phyloP scores from a whole-genome alignment of 2,329 filamentous ascomycete genomes.

The Nothopassalora personata region DNA sequence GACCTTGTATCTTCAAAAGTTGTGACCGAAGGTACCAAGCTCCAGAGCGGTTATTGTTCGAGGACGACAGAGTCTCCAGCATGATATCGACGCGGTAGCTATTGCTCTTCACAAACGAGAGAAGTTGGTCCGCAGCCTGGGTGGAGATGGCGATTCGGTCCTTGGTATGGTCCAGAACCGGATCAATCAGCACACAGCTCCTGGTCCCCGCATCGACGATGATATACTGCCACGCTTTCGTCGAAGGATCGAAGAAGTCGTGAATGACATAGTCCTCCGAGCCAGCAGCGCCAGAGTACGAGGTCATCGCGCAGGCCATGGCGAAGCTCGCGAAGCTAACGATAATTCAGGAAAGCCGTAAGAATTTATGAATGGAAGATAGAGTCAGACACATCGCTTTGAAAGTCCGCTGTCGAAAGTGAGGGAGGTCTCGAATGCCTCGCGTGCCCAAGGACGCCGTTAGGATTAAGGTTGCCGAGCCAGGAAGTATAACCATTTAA shows the following conservation, averaged over 20 bases:
- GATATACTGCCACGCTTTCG: background rate
- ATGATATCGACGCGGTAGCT: slow-evolving; percentile 1
- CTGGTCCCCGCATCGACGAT: background rate
- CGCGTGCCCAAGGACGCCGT: background rate
- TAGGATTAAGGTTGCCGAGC: background rate
- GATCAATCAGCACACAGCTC: background rate
- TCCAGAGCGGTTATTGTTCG: background rate
- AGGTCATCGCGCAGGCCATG: background rate
- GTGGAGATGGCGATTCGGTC: background rate
- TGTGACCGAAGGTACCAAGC: background rate
- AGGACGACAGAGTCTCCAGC: background rate
- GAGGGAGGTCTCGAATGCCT: background rate
- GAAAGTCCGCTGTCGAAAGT: background rate
- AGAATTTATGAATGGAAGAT: background rate
- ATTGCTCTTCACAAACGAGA: background rate
- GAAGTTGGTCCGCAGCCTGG: background rate
- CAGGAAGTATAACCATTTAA: background rate
- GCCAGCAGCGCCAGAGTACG: background rate
- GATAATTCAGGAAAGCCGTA: background rate
- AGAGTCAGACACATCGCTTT: background rate
- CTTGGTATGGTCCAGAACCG: background rate
- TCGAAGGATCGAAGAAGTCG: background rate
- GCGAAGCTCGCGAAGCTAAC: background rate
- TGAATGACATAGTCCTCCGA: background rate
- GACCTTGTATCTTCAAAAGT: background rate